Evolutionary conservation across 495 filamentous ascomycete genomes (phyloP).

Genomic region (Neurospora sp.): DNA sequence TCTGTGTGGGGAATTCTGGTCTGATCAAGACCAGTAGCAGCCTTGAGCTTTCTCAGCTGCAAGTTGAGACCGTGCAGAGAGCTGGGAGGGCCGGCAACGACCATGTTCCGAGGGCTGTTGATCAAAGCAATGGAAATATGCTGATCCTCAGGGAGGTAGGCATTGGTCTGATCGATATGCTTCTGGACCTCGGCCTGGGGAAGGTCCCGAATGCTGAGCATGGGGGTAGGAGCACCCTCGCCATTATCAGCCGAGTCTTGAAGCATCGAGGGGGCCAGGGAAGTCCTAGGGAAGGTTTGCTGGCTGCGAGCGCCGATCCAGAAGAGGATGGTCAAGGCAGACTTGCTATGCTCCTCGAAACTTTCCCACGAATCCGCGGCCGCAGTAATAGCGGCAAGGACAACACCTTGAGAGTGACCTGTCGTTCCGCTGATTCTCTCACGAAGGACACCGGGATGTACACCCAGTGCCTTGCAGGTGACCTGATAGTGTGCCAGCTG

Average conservation of each 20-base stretch:
- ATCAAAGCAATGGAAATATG: constrained; percentile 92
- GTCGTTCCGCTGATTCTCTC: constrained; percentile 78
- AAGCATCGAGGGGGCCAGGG: constrained; percentile 80
- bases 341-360: constrained; percentile 64
- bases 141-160: constrained; percentile 82
- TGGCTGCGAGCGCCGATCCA: constrained; percentile 99
- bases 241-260: constrained; percentile 91
- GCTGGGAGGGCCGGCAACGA: constrained; percentile 91
- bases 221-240: constrained; percentile 88
- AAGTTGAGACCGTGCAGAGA: constrained; percentile 94
- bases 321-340: constrained; percentile 88
- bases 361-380: constrained; percentile 83
- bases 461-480: constrained; percentile 79
- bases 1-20: constrained; percentile 89
- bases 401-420: constrained; percentile 93
- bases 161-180: constrained; percentile 91
- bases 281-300: constrained; percentile 91
- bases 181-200: constrained; percentile 75
- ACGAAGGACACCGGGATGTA: constrained; percentile 74
- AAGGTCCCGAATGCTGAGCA: constrained; percentile 94
- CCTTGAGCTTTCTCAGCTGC: constrained; percentile 89
- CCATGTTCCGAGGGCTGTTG: constrained; percentile 94
- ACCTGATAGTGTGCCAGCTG: constrained; percentile 91
- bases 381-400: constrained; percentile 87
- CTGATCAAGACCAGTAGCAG: constrained; percentile 91